Conservation (phyloP, 345 rosid species). For the Litchi chinensis region DNA sequence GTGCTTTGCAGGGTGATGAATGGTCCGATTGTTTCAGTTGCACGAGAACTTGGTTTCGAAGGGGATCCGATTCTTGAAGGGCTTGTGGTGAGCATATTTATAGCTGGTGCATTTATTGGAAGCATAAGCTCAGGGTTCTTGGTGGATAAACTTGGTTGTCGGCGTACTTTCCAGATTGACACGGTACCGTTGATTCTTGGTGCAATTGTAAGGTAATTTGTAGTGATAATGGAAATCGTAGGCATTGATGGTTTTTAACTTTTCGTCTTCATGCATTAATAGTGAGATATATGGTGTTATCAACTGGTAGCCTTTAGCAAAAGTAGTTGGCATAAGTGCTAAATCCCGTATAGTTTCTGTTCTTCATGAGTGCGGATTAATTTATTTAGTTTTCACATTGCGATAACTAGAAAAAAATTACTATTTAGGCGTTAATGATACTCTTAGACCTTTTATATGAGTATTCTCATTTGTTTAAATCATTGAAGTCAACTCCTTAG, state of each 20-base stretch:
- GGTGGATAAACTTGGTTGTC: constrained; percentile 66
- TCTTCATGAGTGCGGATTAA: not conserved
- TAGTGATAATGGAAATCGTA: not conserved
- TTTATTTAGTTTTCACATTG: not conserved
- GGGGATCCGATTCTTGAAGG: constrained; percentile 73
- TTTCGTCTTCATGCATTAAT: not conserved
- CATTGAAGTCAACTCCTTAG: not conserved
- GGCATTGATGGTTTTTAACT: not conserved
- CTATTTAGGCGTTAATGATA: not conserved
- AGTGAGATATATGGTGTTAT: not conserved
- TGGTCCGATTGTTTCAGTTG: constrained; percentile 76
- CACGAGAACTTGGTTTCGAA: constrained; percentile 73
- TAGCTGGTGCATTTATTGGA: constrained; percentile 80
- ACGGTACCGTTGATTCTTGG: constrained; percentile 62
- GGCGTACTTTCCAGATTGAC: constrained; percentile 68
- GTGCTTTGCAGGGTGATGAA: constrained; percentile 68
- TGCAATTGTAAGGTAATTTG: constrained; percentile 59
- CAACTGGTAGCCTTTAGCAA: not conserved
- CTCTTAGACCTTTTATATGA: not conserved
- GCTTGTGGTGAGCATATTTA: constrained; percentile 80
- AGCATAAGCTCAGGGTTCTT: constrained; percentile 62
- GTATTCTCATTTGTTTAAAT: not conserved
- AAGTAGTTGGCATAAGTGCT: not conserved
- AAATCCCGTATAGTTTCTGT: not conserved
- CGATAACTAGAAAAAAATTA: not conserved